A percentile compares a stretch with the other conserved stretches of the same genome.
Conservation (phyloP, 768 basidiomycete genomes). For the Hericium coralloides region DNA sequence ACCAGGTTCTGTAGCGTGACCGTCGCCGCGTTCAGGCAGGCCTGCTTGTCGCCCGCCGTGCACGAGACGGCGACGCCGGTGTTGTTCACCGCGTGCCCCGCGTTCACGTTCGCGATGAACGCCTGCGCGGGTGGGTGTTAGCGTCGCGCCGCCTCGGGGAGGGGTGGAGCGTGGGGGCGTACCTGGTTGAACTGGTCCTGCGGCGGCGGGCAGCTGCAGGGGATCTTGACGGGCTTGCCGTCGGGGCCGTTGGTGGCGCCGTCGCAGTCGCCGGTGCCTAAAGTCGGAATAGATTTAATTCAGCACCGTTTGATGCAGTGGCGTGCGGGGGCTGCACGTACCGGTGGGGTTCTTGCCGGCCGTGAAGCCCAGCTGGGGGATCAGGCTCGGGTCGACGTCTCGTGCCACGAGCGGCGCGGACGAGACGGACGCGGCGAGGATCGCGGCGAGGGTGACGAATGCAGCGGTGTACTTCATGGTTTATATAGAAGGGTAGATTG, state of each 20-base stretch:
- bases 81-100: conserved; percentile 47
- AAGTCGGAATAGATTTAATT: neutral
- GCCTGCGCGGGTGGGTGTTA: neutral
- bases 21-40: conserved; percentile 36
- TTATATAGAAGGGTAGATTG: neutral
- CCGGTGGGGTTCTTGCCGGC: conserved; percentile 56
- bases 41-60: conserved; percentile 40
- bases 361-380: conserved; percentile 45
- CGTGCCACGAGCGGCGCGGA: conserved; percentile 5
- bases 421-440: conserved; percentile 1
- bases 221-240: conserved; percentile 29
- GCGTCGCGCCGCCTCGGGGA: neutral
- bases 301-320: too few relatives aligned
- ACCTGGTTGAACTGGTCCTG: conserved; percentile 25
- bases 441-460: neutral
- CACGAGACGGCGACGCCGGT: conserved; percentile 49
- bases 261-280: conserved; percentile 15
- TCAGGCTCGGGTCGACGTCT: conserved; percentile 3
- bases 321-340: conserved; percentile 20
- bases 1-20: conserved; percentile 69
- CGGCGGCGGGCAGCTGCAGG: conserved; percentile 32
- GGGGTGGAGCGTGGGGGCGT: neutral
- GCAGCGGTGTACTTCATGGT: conserved; percentile 6
- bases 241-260: conserved; percentile 21
- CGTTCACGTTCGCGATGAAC: conserved; percentile 2